Evolutionary conservation across 352 stramenopile genomes (phyloP).

Genomic region (Globisporangium camurandrum): DNA sequence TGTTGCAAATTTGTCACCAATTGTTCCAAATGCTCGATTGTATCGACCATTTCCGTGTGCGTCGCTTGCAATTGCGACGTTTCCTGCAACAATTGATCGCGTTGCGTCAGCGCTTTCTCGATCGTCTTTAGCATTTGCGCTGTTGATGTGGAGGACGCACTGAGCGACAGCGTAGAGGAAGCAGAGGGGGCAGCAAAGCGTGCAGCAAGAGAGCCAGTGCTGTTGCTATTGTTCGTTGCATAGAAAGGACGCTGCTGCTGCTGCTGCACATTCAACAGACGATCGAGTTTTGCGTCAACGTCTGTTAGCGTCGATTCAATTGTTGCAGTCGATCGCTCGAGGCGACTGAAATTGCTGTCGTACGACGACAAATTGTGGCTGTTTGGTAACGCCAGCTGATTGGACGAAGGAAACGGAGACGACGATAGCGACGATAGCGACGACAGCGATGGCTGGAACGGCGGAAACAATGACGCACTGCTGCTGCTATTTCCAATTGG

Average conservation of each 20-base stretch:
- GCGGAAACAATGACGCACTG: background rate
- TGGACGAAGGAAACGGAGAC: slow-evolving; percentile 7
- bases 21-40: slow-evolving; percentile 46
- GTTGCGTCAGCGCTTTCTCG: slow-evolving; percentile 62
- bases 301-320: slow-evolving; percentile 70
- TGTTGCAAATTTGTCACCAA: slow-evolving; percentile 55
- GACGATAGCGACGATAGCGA: slow-evolving; percentile 1
- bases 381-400: slow-evolving; percentile 6
- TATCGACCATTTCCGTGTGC: slow-evolving; percentile 42
- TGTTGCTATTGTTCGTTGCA: slow-evolving; percentile 12
- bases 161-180: slow-evolving; percentile 7
- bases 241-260: background rate
- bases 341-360: slow-evolving; percentile 55
- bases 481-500: background rate
- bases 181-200: too few relatives aligned
- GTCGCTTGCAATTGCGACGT: slow-evolving; percentile 36
- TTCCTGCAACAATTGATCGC: slow-evolving; percentile 53
- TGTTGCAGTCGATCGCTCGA: slow-evolving; percentile 70
- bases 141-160: slow-evolving; percentile 17
- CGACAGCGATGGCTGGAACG: slow-evolving; percentile 6
- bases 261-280: slow-evolving; percentile 51
- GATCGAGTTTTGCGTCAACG: slow-evolving; percentile 75
- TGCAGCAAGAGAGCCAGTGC: slow-evolving; percentile 19
- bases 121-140: slow-evolving; percentile 58
- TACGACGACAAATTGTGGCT: slow-evolving; percentile 25